phyloP scores from a whole-genome alignment of 768 basidiomycete genomes.

The Suillus bovinus region DNA sequence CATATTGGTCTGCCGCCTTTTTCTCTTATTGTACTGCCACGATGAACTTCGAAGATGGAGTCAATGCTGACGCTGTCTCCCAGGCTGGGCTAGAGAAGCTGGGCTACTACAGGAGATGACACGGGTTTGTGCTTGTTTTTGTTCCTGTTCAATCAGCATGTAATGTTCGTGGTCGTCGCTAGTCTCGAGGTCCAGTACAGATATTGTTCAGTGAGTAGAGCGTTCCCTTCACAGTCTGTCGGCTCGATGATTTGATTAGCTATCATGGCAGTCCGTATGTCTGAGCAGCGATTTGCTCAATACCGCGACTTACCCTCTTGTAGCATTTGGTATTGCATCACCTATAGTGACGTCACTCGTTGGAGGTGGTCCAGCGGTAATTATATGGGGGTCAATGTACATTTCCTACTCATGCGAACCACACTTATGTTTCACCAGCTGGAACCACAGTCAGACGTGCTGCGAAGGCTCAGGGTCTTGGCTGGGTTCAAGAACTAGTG shows the following conservation, averaged over 20 bases:
- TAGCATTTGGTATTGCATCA: slow-evolving; percentile 57
- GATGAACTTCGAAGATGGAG: slow-evolving; percentile 16
- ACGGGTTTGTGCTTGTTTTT: slow-evolving; percentile 35
- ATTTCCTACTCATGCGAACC: not conserved
- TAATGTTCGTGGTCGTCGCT: not conserved
- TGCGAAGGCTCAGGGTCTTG: too few species aligned
- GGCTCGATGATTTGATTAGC: slow-evolving; percentile 32
- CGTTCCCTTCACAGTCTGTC: slow-evolving; percentile 8
- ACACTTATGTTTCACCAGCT: too few species aligned
- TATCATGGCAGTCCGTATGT: slow-evolving; percentile 64
- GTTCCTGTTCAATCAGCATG: not conserved
- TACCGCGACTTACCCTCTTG: slow-evolving; percentile 8
- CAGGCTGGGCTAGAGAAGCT: slow-evolving; percentile 46
- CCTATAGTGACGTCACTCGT: slow-evolving; percentile 57
- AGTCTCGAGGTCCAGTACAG: slow-evolving; percentile 54
- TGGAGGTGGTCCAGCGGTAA: slow-evolving; percentile 55
- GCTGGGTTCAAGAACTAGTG: too few species aligned
- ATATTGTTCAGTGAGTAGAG: slow-evolving; percentile 50
- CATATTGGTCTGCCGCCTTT: not conserved
- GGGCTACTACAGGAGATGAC: slow-evolving; percentile 59
- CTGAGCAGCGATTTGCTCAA: not conserved
- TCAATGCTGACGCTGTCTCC: slow-evolving; percentile 29
- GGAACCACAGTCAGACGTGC: too few species aligned
- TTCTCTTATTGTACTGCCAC: not conserved
- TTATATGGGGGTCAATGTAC: slow-evolving; percentile 54